A percentile compares a stretch with the other conserved stretches of the same genome.
Conservation (phyloP, 225 moss, liverwort and hornwort genomes). For the Straminergon stramineum region DNA sequence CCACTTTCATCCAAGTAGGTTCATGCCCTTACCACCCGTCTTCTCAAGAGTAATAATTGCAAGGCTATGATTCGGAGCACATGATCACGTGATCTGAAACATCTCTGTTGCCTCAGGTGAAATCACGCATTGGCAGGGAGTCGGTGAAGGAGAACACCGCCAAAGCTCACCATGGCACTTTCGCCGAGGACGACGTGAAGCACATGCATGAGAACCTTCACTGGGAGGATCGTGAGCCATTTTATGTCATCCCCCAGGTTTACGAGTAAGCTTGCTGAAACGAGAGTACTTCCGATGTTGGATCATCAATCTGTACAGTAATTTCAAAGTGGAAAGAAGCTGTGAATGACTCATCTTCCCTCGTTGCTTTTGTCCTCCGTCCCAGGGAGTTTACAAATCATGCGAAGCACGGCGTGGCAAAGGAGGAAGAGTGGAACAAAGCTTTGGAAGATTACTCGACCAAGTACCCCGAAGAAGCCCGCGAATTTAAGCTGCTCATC, state of each 20-base stretch:
- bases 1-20: constrained; percentile 56
- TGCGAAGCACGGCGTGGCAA: constrained; percentile 21
- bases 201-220: constrained; percentile 52
- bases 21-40: not conserved
- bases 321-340: not conserved
- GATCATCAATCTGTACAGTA: not conserved
- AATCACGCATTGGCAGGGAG: constrained; percentile 51
- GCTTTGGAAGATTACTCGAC: constrained; percentile 31
- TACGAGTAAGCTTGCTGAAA: constrained; percentile 50
- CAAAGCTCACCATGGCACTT: constrained; percentile 76
- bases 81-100: not conserved
- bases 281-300: not conserved
- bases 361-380: not conserved
- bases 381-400: constrained; percentile 44
- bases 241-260: constrained; percentile 59
- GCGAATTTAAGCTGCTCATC: constrained; percentile 37
- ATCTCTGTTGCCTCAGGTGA: constrained; percentile 25
- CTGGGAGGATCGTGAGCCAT: constrained; percentile 49
- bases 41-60: not conserved
- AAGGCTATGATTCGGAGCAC: not conserved
- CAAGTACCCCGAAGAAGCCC: constrained; percentile 40
- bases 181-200: constrained; percentile 66
- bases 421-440: constrained; percentile 51
- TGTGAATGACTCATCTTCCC: not conserved
- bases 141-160: constrained; percentile 57